A percentile compares a stretch with the other conserved stretches of the same genome.
phyloP scores from a whole-genome alignment of 306 rosid genomes.

The Quercus parvula region DNA sequence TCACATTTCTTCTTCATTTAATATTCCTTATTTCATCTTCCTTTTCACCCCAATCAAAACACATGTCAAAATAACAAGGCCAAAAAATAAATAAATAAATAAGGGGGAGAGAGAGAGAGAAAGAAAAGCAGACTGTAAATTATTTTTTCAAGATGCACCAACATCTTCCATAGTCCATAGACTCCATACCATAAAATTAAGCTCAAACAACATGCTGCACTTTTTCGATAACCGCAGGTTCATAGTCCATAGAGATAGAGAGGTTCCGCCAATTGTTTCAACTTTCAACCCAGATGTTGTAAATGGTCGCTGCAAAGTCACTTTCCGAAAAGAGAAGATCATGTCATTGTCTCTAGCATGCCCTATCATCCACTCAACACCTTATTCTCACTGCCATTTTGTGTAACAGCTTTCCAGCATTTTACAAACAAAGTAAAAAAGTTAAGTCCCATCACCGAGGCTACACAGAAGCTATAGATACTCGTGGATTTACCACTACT shows the following conservation, averaged over 20 bases:
- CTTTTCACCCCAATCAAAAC: too few relatives aligned
- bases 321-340: background rate
- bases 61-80: too few relatives aligned
- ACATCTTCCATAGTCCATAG: too few relatives aligned
- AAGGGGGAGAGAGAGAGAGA: too few relatives aligned
- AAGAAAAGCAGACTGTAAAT: too few relatives aligned
- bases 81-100: rapidly evolving
- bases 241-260: background rate
- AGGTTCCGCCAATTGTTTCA: too few relatives aligned
- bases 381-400: background rate
- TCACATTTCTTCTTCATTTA: too few relatives aligned
- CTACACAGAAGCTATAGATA: background rate
- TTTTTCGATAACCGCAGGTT: background rate
- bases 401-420: background rate
- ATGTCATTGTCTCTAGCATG: background rate
- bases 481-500: background rate
- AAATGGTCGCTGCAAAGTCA: background rate
- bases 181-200: too few relatives aligned
- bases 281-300: background rate
- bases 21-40: too few relatives aligned
- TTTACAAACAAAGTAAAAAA: background rate
- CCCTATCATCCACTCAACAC: background rate
- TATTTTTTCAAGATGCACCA: too few relatives aligned
- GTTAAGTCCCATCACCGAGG: background rate
- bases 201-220: too few relatives aligned